phyloP scores from a whole-genome alignment of 768 basidiomycete species.

The Rhodotorula sphaerocarpa region DNA sequence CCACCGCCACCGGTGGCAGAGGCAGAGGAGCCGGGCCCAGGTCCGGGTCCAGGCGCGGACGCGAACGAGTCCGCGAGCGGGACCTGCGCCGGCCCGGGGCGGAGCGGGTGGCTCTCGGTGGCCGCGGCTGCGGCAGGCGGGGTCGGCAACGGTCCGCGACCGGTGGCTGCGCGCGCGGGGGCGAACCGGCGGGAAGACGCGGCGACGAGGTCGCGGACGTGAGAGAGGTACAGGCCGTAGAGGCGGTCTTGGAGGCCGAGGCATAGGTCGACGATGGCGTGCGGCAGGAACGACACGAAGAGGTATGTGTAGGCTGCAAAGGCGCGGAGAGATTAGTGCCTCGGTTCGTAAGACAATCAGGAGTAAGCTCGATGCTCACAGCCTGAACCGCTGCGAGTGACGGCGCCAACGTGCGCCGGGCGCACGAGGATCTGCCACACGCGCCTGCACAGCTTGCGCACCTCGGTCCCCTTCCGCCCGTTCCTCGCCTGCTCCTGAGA shows the following conservation, averaged over 20 bases:
- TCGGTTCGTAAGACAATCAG: not conserved
- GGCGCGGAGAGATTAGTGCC: not conserved
- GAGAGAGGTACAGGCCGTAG: slow-evolving; percentile 15
- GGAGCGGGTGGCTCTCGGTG: not conserved
- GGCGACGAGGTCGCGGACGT: slow-evolving; percentile 1
- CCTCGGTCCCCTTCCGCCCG: slow-evolving; percentile 1
- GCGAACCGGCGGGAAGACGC: not conserved
- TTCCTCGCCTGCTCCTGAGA: not conserved
- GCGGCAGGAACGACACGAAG: slow-evolving; percentile 12
- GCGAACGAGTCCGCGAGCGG: slow-evolving; percentile 2
- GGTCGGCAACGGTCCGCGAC: too few relatives aligned
- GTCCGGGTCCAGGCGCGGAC: not conserved
- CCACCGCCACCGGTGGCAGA: not conserved
- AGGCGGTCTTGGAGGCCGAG: slow-evolving; percentile 21
- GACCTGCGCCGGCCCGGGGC: not conserved
- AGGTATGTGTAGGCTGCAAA: slow-evolving; percentile 18
- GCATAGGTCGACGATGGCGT: slow-evolving; percentile 19
- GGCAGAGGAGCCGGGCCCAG: not conserved
- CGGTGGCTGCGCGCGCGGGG: not conserved
- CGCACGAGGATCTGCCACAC: slow-evolving; percentile 19
- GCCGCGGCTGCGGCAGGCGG: not conserved
- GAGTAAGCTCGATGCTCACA: not conserved
- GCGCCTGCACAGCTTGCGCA: slow-evolving; percentile 3
- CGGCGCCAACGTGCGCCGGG: slow-evolving; percentile 1
- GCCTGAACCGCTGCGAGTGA: slow-evolving; percentile 14